Conservation (phyloP, 148 eudicot species). For the Drosera capensis region DNA sequence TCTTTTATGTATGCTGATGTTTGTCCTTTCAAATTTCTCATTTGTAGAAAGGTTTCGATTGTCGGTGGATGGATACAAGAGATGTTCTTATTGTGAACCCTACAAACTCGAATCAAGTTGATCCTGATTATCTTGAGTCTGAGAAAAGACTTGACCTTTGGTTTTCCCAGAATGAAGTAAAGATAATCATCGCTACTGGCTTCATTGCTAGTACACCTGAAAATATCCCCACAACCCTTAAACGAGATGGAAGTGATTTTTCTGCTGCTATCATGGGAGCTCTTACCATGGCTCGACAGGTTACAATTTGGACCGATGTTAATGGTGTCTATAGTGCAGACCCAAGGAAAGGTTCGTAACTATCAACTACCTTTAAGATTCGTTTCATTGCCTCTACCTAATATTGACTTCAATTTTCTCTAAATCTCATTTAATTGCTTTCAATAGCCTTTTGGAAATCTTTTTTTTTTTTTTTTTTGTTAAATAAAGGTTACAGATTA, state of each 20-base stretch:
- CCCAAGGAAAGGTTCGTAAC: conserved; percentile 90
- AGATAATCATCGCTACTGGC: conserved; percentile 85
- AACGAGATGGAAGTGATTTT: conserved; percentile 98
- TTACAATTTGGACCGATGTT: conserved; percentile 99
- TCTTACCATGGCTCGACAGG: conserved; percentile 70
- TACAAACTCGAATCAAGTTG: conserved; percentile 71
- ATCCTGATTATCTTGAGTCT: conserved; percentile 78
- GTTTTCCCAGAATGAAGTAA: conserved; percentile 54
- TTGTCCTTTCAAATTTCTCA: not conserved
- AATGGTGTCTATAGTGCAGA: conserved; percentile 98
- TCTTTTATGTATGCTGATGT: conserved; percentile 4
- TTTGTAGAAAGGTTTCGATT: conserved; percentile 56
- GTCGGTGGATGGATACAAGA: conserved; percentile 94
- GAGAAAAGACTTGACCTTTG: conserved; percentile 75
- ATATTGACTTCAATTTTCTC: no score
- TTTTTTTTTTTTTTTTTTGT: no score
- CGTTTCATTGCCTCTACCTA: no score
- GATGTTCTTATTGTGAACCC: conserved; percentile 89
- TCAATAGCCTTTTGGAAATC: no score
- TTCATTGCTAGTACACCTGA: conserved; percentile 88
- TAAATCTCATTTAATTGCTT: no score
- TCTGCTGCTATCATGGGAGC: conserved; percentile 99
- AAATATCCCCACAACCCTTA: conserved; percentile 89
- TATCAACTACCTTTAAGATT: no score
- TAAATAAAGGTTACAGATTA: no score